Percentiles rank a stretch among this genome's conserved stretches.
phyloP scores from a whole-genome alignment of 805 yeast species.

The Blastobotrys terrestris region DNA sequence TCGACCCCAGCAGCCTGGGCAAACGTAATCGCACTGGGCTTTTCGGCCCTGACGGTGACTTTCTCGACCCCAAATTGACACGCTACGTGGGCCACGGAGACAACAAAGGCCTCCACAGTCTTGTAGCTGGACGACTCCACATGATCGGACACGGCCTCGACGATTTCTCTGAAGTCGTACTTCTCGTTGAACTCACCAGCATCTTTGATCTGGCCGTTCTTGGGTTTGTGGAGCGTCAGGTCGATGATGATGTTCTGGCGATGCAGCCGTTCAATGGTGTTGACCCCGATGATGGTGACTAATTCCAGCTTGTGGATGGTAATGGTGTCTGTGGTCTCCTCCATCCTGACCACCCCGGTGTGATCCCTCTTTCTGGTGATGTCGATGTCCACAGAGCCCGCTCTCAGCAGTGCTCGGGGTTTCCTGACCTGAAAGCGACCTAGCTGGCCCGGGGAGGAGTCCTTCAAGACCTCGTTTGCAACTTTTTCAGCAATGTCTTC shows the following conservation, averaged over 20 bases:
- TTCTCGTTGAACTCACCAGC: slow-evolving; percentile 15
- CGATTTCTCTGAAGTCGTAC: slow-evolving; percentile 37
- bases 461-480: slow-evolving; percentile 38
- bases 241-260: slow-evolving; percentile 69
- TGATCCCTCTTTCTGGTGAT: slow-evolving; percentile 31
- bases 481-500: slow-evolving; percentile 43
- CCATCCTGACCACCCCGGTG: slow-evolving; percentile 13
- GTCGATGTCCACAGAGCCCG: slow-evolving; percentile 42
- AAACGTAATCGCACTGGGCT: slow-evolving; percentile 82
- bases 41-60: slow-evolving; percentile 59
- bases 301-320: slow-evolving; percentile 48
- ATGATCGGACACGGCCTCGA: slow-evolving; percentile 46
- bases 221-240: slow-evolving; percentile 40
- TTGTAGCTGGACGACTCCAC: slow-evolving; percentile 79
- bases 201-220: slow-evolving; percentile 3
- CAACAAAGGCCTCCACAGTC: slow-evolving; percentile 89
- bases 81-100: slow-evolving; percentile 57
- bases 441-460: slow-evolving; percentile 41
- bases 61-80: slow-evolving; percentile 36
- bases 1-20: slow-evolving; percentile 90
- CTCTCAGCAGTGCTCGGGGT: slow-evolving; percentile 54
- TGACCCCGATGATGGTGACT: slow-evolving; percentile 84
- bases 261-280: slow-evolving; percentile 79
- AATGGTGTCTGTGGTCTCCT: slow-evolving; percentile 29
- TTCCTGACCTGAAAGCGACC: slow-evolving; percentile 40